Evolutionary conservation across 83 land plant species (phyloP), one percentile per base, ranked within the genome.

Genomic region (Diphasiastrum complanatum): DNA sequence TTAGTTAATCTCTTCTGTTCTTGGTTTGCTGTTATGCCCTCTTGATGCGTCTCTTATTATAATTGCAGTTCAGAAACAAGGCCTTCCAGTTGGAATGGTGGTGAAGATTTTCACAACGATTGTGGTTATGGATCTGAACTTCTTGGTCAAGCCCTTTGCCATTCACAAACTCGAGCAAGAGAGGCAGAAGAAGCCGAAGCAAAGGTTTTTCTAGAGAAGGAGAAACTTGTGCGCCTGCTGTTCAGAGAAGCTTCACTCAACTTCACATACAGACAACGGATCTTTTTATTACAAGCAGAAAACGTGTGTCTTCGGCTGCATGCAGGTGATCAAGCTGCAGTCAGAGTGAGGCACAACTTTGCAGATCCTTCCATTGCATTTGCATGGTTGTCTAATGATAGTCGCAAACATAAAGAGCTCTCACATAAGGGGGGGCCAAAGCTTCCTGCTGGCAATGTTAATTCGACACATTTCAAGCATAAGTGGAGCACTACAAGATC

Each of bases 121-220:
- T 19, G 23, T 16, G 64, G 40, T 35, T 24, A n/a, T 41, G 74
- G 50, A 30, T 28, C 8, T 47, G 73, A 66, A 59, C 28, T 43
- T 50, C 62, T 63, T 28, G 72, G 73, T 12, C 73, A 72, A 29
- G 75, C 75, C 20, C 72, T 72, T 5, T 70, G 75, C 26, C 72
- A 37, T 37, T 72, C 75, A 66, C 75, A 72, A 41, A 56, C 73
- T 36, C 51, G 75, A 37, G 75, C 75, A 26, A 68, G 73, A 66
- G 47, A 72, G 32, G 75, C 75, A 20, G 75, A 72, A 61, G 58
- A 67, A 29, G 24, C 45, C 33, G 75, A 65, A 33, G 55, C 55
- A 11, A 19, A 49, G 41, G 75, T 41, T 10, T 16, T 66, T 25
- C 25, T 35, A 38, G 75, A 72, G 43, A 66, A 41, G 10, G 75